Evolutionary conservation across 208 protist species (phyloP).

Genomic region (Trypanosomatidae sp.): DNA sequence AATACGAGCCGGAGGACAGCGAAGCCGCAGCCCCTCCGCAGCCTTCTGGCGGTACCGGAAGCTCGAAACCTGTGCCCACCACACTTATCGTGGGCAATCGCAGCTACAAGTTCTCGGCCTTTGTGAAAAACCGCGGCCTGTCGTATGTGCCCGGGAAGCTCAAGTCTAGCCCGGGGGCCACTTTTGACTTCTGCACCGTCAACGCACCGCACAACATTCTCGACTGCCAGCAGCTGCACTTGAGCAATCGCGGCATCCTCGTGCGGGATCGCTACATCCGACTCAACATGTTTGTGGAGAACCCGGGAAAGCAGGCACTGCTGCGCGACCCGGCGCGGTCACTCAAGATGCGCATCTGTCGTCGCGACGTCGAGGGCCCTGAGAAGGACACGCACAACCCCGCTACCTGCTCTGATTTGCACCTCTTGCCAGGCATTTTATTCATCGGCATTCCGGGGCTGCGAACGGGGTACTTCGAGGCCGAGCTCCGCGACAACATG

Average conservation of each 20-base stretch:
- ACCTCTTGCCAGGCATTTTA: conserved; percentile 64
- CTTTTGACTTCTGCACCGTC: conserved; percentile 39
- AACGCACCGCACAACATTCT: conserved; percentile 56
- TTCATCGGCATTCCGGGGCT: conserved; percentile 61
- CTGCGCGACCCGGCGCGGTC: conserved; percentile 44
- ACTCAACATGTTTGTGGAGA: conserved; percentile 75
- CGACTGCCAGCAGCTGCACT: conserved; percentile 56
- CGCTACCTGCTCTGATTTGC: conserved; percentile 46
- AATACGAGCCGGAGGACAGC: conserved; percentile 32
- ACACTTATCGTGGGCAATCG: conserved; percentile 37
- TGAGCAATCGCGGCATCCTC: conserved; percentile 61
- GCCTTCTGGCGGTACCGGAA: no score
- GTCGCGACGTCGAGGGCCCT: conserved; percentile 11
- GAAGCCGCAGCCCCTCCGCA: neutral
- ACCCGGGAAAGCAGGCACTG: conserved; percentile 41
- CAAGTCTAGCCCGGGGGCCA: conserved; percentile 53
- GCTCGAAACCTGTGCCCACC: neutral
- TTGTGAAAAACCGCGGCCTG: conserved; percentile 65
- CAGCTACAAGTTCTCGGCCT: conserved; percentile 43
- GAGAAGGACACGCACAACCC: conserved; percentile 26
- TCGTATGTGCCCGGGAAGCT: conserved; percentile 35
- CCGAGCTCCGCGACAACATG: conserved; percentile 69
- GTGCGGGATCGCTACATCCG: conserved; percentile 71
- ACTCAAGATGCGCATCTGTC: conserved; percentile 46
- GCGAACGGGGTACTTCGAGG: conserved; percentile 67